These are phyloP conservation scores for Berkeleyomyces rouxiae DNA, from an alignment of 2,329 filamentous ascomycete genomes.

Conservation along the genomic window DNA sequence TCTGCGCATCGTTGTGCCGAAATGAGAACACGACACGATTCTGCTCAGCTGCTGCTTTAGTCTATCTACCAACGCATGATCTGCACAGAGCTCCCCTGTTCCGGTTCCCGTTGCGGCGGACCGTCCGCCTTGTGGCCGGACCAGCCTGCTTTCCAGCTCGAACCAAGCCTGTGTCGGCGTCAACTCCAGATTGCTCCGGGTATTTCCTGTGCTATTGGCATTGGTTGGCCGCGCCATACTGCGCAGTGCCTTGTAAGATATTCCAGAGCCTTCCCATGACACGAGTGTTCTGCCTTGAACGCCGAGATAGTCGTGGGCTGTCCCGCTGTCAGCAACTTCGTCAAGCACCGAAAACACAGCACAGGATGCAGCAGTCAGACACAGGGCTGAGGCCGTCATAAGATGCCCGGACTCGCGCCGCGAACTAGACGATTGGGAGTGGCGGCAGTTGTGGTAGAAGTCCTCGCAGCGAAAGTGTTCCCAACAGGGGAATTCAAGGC, in stretches of 20 bases:
- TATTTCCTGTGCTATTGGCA: not conserved
- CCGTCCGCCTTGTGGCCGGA: not conserved
- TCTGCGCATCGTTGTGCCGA: constrained; percentile 7
- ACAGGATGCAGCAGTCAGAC: constrained; percentile 4
- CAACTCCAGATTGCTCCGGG: constrained; percentile 4
- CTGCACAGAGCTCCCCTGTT: not conserved
- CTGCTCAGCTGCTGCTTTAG: constrained; percentile 6
- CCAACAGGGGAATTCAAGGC: constrained; percentile 8
- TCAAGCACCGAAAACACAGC: constrained; percentile 8
- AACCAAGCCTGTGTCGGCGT: constrained; percentile 13
- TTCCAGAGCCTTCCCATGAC: constrained; percentile 10
- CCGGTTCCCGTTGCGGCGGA: not conserved
- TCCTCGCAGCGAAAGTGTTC: constrained; percentile 11
- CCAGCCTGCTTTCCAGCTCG: constrained; percentile 5
- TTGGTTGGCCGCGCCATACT: constrained; percentile 2
- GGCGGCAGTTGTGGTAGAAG: not conserved
- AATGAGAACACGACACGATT: constrained; percentile 4
- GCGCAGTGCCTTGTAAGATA: constrained; percentile 8
- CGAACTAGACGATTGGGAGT: not conserved
- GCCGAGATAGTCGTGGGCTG: not conserved
- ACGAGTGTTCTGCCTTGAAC: not conserved
- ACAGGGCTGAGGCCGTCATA: constrained; percentile 11
- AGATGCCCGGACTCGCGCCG: constrained; percentile 11
- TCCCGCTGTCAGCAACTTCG: constrained; percentile 4
- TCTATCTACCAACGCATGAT: constrained; percentile 3